Evolutionary conservation across 805 yeast genomes (phyloP), one percentile per base, ranked within the genome.

Genomic region (Wickerhamomyces pijperi): DNA sequence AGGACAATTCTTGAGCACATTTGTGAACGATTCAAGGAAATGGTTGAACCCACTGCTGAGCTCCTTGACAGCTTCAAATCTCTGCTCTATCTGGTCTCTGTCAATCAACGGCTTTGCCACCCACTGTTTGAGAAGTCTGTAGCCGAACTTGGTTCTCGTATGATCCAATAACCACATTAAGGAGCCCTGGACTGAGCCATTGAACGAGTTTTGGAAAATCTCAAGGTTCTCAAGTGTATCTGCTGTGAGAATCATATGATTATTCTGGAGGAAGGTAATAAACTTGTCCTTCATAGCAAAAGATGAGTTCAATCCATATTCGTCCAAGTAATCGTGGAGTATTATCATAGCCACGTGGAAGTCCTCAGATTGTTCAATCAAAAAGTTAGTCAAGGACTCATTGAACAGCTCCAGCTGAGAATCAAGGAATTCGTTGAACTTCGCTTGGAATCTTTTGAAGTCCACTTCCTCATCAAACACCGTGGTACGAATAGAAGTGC

Each of bases 121-220:
- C 98, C 98, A 92, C 31, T 70, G 63, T 21, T 68, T 65, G 13
- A 92, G 55, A 42, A 74, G 49, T 39, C 95, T 59, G 35, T 66
- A 70, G 0, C 98, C 98, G 56, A 80, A 81, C 21, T 70, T 65
- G 0, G 97, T 84, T 28, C 74, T 61, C 0, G 97, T 84, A 46
- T 82, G 87, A 54, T 90, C 82, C 43, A 92, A 48, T 2, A 85
- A 63, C 87, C 94, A 84, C 14, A 83, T 55, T 13, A 90, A 60
- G 0, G 95, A 76, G 0, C 97, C 97, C 25, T 66, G 59, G 8
- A 63, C 64, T 4, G 67, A 60, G 12, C 61, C 55, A 44, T 76
- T 76, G 0, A 92, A 76, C 3, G 68, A 60, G 49, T 84, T 84
- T 17, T 64, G 62, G 50, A 83, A 85, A 1, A 92, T 70, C 51